phyloP scores from a whole-genome alignment of 768 basidiomycete genomes.

The Macrolepiota albuminosa region DNA sequence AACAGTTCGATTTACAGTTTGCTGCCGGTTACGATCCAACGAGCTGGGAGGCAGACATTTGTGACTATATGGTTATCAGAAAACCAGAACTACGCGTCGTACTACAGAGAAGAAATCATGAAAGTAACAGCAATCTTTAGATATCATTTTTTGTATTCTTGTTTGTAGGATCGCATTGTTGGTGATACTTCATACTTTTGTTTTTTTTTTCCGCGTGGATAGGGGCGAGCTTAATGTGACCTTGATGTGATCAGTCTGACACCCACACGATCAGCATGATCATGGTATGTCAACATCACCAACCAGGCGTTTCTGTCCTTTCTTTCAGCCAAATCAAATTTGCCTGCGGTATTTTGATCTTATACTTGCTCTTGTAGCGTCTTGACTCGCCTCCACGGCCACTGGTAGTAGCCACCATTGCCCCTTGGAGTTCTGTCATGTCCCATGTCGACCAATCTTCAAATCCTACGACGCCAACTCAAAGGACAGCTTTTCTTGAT shows the following conservation, averaged over 20 bases:
- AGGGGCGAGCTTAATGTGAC: neutral
- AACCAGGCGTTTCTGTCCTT: neutral
- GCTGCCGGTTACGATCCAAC: conserved; percentile 18
- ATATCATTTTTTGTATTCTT: neutral
- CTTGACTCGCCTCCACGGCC: neutral
- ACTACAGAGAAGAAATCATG: neutral
- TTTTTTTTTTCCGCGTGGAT: neutral
- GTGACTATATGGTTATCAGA: conserved; percentile 26
- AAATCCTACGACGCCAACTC: conserved; percentile 7
- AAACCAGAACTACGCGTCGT: conserved; percentile 25
- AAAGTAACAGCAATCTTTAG: neutral
- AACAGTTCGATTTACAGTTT: conserved; percentile 27
- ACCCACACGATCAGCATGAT: neutral
- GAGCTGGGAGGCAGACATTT: conserved; percentile 23
- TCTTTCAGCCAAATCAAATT: neutral
- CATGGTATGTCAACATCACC: neutral
- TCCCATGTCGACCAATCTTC: neutral
- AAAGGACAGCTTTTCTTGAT: neutral
- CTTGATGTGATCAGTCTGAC: neutral
- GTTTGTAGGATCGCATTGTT: neutral
- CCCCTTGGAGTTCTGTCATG: conserved; percentile 1
- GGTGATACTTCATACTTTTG: neutral
- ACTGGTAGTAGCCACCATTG: neutral
- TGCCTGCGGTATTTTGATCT: neutral
- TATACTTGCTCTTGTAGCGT: neutral